Evolutionary conservation across 306 rosid species (phyloP).

Genomic region (Potentilla sterilis): DNA sequence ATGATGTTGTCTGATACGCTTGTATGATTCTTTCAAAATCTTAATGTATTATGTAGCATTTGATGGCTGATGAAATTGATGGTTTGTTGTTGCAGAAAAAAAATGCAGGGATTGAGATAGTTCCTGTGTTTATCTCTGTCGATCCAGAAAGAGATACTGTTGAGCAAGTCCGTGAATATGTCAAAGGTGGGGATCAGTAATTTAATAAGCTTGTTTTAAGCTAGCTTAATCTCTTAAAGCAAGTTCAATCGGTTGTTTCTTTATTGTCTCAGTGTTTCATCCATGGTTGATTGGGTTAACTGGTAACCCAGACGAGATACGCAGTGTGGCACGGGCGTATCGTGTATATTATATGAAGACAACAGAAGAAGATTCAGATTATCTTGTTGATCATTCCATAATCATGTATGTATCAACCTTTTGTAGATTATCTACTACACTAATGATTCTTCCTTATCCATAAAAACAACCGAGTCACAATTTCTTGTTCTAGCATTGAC

Average conservation of each 20-base stretch:
- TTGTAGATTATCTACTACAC: conserved; percentile 7
- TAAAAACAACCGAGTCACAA: background rate
- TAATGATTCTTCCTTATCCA: background rate
- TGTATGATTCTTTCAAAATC: too few relatives aligned
- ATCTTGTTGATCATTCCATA: conserved; percentile 95
- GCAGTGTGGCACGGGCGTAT: conserved; percentile 79
- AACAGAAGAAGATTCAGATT: conserved; percentile 81
- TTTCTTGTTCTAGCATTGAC: background rate
- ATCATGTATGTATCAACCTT: conserved; percentile 62
- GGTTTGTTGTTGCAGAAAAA: conserved; percentile 45
- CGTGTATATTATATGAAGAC: conserved; percentile 98
- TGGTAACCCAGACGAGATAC: conserved; percentile 66
- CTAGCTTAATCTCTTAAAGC: conserved; percentile 6
- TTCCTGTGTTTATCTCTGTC: conserved; percentile 88
- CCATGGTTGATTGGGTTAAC: conserved; percentile 76
- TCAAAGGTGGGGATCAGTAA: conserved; percentile 53
- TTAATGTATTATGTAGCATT: background rate
- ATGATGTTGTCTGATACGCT: background rate
- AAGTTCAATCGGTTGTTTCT: conserved; percentile 11
- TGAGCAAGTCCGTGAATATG: conserved; percentile 91
- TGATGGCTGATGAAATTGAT: background rate
- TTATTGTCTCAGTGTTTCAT: conserved; percentile 68
- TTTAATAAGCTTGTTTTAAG: background rate
- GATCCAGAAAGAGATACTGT: conserved; percentile 98
- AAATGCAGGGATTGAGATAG: conserved; percentile 58